A percentile compares a stretch with the other conserved stretches of the same genome.
phyloP scores from a whole-genome alignment of 129 eudicot species.

The Sambucus nigra region DNA sequence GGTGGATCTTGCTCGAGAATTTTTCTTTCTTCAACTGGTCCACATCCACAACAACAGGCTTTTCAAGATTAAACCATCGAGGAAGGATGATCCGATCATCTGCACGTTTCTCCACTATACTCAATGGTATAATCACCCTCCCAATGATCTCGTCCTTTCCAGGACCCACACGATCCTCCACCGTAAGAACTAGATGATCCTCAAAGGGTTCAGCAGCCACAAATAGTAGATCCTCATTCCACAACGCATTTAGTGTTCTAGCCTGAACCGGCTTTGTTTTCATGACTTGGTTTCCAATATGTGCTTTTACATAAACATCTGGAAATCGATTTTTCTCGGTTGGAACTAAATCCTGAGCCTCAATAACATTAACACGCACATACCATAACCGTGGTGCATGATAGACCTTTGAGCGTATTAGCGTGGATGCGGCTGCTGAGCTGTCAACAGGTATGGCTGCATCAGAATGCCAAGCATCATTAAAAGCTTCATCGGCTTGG shows the following conservation, averaged over 20 bases:
- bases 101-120: conserved; percentile 82
- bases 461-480: conserved; percentile 96
- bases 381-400: conserved; percentile 97
- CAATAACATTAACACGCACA: conserved; percentile 87
- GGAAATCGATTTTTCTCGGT: conserved; percentile 80
- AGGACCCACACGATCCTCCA: conserved; percentile 96
- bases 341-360: conserved; percentile 92
- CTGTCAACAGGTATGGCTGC: conserved; percentile 79
- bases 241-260: conserved; percentile 69
- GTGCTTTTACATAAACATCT: conserved; percentile 83
- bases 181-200: conserved; percentile 79
- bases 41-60: conserved; percentile 73
- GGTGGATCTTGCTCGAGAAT: conserved; percentile 79
- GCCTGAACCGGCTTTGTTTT: conserved; percentile 78
- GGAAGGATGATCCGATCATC: conserved; percentile 85
- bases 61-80: conserved; percentile 88
- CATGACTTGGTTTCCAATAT: conserved; percentile 84
- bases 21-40: conserved; percentile 88
- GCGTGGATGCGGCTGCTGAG: conserved; percentile 62
- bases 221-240: conserved; percentile 87
- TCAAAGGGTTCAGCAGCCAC: conserved; percentile 98
- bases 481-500: conserved; percentile 91
- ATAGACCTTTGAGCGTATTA: conserved; percentile 83
- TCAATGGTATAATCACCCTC: conserved; percentile 66
- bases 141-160: conserved; percentile 95